phyloP scores from a whole-genome alignment of 352 stramenopile genomes.

The Halophytophthora polymorphica region DNA sequence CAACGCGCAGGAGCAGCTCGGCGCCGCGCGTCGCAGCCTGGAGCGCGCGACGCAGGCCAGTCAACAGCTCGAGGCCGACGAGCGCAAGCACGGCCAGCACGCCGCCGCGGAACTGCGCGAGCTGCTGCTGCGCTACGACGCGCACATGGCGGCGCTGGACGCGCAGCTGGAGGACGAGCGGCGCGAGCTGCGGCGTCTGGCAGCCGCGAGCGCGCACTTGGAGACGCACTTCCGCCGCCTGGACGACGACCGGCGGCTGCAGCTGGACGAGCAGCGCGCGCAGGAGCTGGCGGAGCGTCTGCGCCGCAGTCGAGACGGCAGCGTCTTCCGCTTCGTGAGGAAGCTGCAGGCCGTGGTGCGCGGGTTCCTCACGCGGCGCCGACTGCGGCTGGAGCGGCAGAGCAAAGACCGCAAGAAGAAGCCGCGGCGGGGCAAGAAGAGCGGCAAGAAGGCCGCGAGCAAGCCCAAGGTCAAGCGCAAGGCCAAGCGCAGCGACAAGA shows the following conservation, averaged over 20 bases:
- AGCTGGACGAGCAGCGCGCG: slow-evolving; percentile 44
- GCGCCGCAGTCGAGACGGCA: slow-evolving; percentile 34
- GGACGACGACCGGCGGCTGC: slow-evolving; percentile 48
- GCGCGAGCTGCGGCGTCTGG: slow-evolving; percentile 27
- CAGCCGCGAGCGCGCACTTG: slow-evolving; percentile 32
- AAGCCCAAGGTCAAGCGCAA: slow-evolving; percentile 16
- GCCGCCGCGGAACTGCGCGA: slow-evolving; percentile 37
- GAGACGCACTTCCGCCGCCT: slow-evolving; percentile 43
- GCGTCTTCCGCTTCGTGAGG: slow-evolving; percentile 46
- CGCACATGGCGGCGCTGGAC: slow-evolving; percentile 49
- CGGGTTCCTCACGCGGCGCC: slow-evolving; percentile 51
- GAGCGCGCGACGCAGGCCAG: slow-evolving; percentile 35
- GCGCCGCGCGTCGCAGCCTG: slow-evolving; percentile 27
- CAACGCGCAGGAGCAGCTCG: slow-evolving; percentile 29
- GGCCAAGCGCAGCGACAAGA: slow-evolving; percentile 6
- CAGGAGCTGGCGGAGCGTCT: slow-evolving; percentile 28
- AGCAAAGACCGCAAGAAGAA: slow-evolving; percentile 21
- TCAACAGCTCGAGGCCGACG: slow-evolving; percentile 42
- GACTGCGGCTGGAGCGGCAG: slow-evolving; percentile 26
- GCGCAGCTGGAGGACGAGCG: slow-evolving; percentile 28
- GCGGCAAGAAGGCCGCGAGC: slow-evolving; percentile 17
- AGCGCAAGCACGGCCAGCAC: slow-evolving; percentile 48
- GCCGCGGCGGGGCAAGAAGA: slow-evolving; percentile 30
- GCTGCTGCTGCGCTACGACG: slow-evolving; percentile 46
- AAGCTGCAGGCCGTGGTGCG: slow-evolving; percentile 58